These are phyloP conservation scores for Ostreobium quekettii DNA, from an alignment of 139 green algal species.

Conservation along the genomic window DNA sequence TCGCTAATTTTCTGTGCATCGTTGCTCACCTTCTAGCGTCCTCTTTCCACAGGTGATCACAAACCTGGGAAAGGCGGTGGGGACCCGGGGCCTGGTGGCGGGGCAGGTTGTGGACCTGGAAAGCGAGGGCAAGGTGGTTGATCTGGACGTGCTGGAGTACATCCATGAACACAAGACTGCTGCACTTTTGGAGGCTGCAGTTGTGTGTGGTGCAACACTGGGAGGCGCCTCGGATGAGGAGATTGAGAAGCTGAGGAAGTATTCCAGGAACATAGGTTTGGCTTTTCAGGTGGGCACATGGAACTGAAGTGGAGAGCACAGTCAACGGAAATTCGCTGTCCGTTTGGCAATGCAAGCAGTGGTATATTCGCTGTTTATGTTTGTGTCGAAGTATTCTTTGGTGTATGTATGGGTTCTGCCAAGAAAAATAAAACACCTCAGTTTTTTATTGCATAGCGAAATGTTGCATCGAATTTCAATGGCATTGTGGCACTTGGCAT, in stretches of 20 bases:
- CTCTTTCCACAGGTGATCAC: constrained; percentile 67
- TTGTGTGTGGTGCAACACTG: constrained; percentile 84
- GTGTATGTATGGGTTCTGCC: too few species aligned
- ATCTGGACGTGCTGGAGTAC: constrained; percentile 89
- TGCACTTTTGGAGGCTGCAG: constrained; percentile 89
- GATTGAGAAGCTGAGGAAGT: constrained; percentile 84
- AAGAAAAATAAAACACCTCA: too few species aligned
- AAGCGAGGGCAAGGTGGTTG: constrained; percentile 71
- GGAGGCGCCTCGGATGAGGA: constrained; percentile 72
- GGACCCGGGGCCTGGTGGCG: constrained; percentile 83
- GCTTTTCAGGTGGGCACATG: constrained; percentile 96
- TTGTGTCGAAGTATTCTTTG: too few species aligned
- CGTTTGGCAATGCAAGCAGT: too few species aligned
- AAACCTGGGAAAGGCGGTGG: constrained; percentile 80
- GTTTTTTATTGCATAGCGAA: too few species aligned
- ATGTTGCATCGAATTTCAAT: too few species aligned
- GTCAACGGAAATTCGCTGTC: too few species aligned
- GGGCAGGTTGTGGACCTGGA: constrained; percentile 96
- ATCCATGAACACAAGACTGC: constrained; percentile 99
- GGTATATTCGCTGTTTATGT: too few species aligned
- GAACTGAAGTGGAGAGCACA: too few species aligned
- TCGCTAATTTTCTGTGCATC: too few species aligned
- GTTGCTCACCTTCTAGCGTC: too few species aligned
- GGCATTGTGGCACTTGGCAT: too few species aligned
- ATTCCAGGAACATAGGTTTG: constrained; percentile 88